These are phyloP conservation scores for Lactifluus pinguis DNA, from an alignment of 768 basidiomycete species.

Conservation along the genomic window DNA sequence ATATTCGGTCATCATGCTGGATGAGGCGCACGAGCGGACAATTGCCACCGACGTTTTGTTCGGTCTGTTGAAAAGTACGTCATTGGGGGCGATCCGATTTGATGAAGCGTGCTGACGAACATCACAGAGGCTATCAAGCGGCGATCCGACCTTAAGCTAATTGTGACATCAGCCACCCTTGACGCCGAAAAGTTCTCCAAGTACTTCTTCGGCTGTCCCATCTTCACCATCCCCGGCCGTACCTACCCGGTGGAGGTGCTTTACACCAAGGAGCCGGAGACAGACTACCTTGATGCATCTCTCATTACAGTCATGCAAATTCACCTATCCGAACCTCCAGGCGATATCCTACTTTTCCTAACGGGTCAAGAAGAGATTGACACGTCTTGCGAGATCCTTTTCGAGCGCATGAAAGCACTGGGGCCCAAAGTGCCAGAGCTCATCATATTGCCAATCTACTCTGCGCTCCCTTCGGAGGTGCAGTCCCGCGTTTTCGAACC, in stretches of 20 bases:
- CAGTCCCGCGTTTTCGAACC: conserved; percentile 98
- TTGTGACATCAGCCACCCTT: conserved; percentile 97
- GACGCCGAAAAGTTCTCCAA: conserved; percentile 99
- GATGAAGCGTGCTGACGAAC: conserved; percentile 16
- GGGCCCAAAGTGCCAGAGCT: conserved; percentile 98
- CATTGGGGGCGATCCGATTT: neutral
- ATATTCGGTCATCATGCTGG: conserved; percentile 96
- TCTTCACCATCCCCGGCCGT: conserved; percentile 99
- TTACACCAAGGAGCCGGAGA: conserved; percentile 98
- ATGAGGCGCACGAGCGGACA: conserved; percentile 97
- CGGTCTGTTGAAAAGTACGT: conserved; percentile 83
- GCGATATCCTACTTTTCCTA: conserved; percentile 92
- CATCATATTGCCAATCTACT: conserved; percentile 95
- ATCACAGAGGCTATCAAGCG: conserved; percentile 83
- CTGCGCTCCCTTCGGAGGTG: conserved; percentile 94
- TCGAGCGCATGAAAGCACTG: conserved; percentile 96
- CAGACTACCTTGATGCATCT: conserved; percentile 94
- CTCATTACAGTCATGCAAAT: conserved; percentile 99
- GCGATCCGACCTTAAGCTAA: conserved; percentile 91
- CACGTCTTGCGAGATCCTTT: conserved; percentile 93
- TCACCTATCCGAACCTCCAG: conserved; percentile 94
- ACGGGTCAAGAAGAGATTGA: conserved; percentile 99
- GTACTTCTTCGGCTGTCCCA: conserved; percentile 98
- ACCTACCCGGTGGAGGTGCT: conserved; percentile 97
- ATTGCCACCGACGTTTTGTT: conserved; percentile 98